Percentiles rank a stretch among this genome's conserved stretches.
Evolutionary conservation across 192 early-diverging fungal species (phyloP).

Genomic region (Neocallimastix lanati): DNA sequence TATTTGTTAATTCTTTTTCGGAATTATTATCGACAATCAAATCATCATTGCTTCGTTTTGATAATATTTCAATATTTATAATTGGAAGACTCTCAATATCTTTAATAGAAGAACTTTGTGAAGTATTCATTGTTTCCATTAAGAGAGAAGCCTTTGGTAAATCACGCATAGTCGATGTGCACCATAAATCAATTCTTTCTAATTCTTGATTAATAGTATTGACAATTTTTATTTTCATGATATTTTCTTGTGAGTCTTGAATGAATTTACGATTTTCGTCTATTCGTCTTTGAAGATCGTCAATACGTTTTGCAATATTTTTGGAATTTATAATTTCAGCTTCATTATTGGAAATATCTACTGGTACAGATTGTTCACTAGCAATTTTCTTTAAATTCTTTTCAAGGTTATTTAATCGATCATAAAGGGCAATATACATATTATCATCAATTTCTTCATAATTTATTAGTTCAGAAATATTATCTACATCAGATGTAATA

Average conservation of each 20-base stretch:
- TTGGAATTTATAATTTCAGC: neutral
- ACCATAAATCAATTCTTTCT: neutral
- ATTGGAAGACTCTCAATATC: neutral
- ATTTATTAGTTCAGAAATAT: neutral
- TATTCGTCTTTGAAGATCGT: neutral
- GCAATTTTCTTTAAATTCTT: neutral
- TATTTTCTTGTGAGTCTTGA: neutral
- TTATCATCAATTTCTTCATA: neutral
- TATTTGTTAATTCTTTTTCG: neutral
- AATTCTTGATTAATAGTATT: neutral
- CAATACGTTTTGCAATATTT: neutral
- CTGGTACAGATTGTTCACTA: neutral
- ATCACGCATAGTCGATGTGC: neutral
- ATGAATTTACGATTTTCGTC: neutral
- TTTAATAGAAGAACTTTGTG: neutral
- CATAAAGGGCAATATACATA: neutral
- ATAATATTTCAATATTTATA: neutral
- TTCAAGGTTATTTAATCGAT: neutral
- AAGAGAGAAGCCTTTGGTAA: neutral
- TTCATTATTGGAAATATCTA: neutral
- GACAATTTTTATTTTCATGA: neutral
- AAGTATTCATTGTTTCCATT: neutral
- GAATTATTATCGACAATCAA: neutral
- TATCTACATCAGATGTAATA: neutral
- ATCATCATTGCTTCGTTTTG: neutral